These are phyloP conservation scores for Clonostachys rosea DNA, from an alignment of 2,329 filamentous ascomycete genomes.

Conservation along the genomic window DNA sequence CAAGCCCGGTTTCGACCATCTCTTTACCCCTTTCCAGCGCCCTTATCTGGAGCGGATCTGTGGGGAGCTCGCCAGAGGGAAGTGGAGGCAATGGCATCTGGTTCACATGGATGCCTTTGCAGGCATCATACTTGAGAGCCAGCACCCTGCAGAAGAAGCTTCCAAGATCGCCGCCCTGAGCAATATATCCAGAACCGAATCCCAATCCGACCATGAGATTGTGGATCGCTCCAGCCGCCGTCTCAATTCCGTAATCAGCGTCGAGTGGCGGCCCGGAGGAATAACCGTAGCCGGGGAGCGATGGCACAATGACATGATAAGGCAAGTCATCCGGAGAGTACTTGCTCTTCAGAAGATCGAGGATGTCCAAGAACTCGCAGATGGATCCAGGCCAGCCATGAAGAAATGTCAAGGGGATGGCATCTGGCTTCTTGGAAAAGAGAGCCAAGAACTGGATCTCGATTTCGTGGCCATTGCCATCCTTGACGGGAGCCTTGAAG, in stretches of 20 bases:
- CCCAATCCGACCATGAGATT: conserved; percentile 4
- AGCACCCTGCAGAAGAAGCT: background rate
- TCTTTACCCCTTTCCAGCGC: conserved; percentile 1
- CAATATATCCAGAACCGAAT: conserved; percentile 3
- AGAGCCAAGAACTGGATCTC: background rate
- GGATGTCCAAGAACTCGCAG: conserved; percentile 2
- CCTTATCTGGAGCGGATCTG: background rate
- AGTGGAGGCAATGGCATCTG: conserved; percentile 5
- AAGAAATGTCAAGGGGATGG: conserved; percentile 4
- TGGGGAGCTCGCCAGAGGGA: conserved; percentile 1
- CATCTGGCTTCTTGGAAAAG: conserved; percentile 5
- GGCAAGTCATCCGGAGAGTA: conserved; percentile 3
- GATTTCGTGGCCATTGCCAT: background rate
- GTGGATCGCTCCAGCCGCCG: conserved; percentile 1
- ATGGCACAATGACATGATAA: conserved; percentile 5
- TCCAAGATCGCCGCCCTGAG: conserved; percentile 6
- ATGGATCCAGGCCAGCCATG: conserved; percentile 6
- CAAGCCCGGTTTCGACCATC: conserved; percentile 3
- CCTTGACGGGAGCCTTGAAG: background rate
- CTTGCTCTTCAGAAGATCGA: conserved; percentile 3
- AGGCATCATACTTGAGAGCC: background rate
- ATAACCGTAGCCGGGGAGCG: conserved; percentile 6
- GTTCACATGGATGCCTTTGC: conserved; percentile 3
- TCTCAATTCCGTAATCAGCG: conserved; percentile 1
- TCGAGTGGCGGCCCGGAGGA: conserved; percentile 4